Evolutionary conservation across 2,329 filamentous ascomycete genomes (phyloP).

Genomic region (Aspergillus puulaauensis): DNA sequence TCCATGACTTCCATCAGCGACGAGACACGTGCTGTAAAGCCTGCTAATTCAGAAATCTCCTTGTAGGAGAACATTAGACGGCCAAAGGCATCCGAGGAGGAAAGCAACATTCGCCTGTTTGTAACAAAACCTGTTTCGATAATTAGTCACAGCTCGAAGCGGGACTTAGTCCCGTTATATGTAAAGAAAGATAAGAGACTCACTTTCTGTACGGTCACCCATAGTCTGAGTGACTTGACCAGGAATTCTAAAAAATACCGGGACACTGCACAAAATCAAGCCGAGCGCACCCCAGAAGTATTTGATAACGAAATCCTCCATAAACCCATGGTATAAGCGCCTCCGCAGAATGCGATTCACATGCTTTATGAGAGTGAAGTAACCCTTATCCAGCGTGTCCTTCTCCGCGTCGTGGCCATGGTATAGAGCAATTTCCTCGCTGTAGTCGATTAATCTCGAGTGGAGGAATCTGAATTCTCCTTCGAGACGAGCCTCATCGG

Average conservation of each 20-base stretch:
- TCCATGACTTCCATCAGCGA: slow-evolving; percentile 91
- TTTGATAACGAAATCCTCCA: slow-evolving; percentile 99
- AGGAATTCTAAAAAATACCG: slow-evolving; percentile 92
- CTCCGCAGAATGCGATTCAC: slow-evolving; percentile 91
- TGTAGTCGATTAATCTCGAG: slow-evolving; percentile 90
- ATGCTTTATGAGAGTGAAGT: slow-evolving; percentile 98
- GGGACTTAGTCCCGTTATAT: too few relatives aligned
- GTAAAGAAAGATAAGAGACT: slow-evolving; percentile 19
- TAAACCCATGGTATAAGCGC: slow-evolving; percentile 95
- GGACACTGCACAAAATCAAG: slow-evolving; percentile 86
- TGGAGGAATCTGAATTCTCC: slow-evolving; percentile 97
- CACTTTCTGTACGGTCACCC: slow-evolving; percentile 59
- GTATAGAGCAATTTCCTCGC: slow-evolving; percentile 91
- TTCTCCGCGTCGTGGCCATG: slow-evolving; percentile 92
- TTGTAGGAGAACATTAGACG: slow-evolving; percentile 98
- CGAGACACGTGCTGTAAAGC: slow-evolving; percentile 90
- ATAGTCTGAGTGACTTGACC: slow-evolving; percentile 57
- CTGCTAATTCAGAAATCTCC: slow-evolving; percentile 92
- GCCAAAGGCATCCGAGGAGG: slow-evolving; percentile 92
- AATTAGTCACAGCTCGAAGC: neutral
- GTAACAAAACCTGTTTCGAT: slow-evolving; percentile 72
- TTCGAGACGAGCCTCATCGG: slow-evolving; percentile 89
- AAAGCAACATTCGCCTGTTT: slow-evolving; percentile 86
- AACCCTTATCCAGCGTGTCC: slow-evolving; percentile 94
- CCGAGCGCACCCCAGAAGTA: slow-evolving; percentile 98